phyloP scores from a whole-genome alignment of 73 alveolate genomes.

The Blepharisma japonicum region DNA sequence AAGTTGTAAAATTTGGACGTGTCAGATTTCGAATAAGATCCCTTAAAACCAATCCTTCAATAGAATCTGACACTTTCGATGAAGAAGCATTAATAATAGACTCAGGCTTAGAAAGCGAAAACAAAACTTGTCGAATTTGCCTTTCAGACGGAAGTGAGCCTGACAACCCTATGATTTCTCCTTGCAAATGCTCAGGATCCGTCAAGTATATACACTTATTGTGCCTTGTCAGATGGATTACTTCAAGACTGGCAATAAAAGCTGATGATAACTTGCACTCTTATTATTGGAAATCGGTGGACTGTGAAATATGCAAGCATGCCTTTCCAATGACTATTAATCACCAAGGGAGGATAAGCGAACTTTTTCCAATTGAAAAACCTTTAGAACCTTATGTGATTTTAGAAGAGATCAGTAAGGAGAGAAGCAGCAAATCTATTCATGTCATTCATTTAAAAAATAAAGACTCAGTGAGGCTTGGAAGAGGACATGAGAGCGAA shows the following conservation, averaged over 20 bases:
- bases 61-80: no score
- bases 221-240: constrained; percentile 50
- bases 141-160: constrained; percentile 13
- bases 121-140: constrained; percentile 29
- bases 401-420: no score
- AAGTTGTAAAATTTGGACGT: constrained; percentile 53
- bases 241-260: constrained; percentile 44
- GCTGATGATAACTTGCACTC: constrained; percentile 50
- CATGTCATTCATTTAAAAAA: no score
- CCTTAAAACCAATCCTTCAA: no score
- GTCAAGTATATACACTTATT: constrained; percentile 33
- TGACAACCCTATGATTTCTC: constrained; percentile 36
- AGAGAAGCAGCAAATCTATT: no score
- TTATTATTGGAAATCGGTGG: constrained; percentile 58
- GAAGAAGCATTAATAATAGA: no score
- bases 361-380: no score
- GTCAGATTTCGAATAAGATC: constrained; percentile 47
- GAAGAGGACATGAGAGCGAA: constrained; percentile 62
- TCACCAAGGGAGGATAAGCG: no score
- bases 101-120: no score
- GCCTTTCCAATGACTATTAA: constrained; percentile 55
- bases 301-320: constrained; percentile 68
- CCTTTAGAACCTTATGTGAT: no score
- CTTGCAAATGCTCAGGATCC: constrained; percentile 37
- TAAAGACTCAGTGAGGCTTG: constrained; percentile 29